Evolutionary conservation across 2,329 filamentous ascomycete genomes (phyloP).

Genomic region (Tolypocladium guangdongense): DNA sequence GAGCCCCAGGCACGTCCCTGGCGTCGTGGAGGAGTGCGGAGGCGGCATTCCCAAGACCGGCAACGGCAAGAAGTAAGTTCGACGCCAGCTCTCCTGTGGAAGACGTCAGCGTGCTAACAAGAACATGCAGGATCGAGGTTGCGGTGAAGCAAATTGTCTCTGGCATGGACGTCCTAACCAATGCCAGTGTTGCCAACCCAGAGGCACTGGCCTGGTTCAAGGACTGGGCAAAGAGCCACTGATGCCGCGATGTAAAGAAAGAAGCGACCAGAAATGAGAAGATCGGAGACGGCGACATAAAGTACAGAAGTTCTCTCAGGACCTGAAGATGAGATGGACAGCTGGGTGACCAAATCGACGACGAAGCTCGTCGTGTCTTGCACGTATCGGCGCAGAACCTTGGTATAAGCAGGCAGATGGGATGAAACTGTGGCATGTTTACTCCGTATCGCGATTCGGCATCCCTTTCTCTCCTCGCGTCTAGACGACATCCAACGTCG

Average conservation of each 20-base stretch:
- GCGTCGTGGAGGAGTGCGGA: constrained; percentile 65
- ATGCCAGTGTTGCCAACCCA: constrained; percentile 86
- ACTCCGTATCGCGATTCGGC: background rate
- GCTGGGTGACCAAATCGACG: background rate
- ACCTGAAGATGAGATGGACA: background rate
- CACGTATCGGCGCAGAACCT: background rate
- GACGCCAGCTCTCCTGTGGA: background rate
- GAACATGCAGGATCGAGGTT: constrained; percentile 61
- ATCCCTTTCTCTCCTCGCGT: background rate
- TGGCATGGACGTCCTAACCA: constrained; percentile 75
- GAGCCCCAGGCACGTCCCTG: constrained; percentile 82
- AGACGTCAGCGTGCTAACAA: constrained; percentile 6
- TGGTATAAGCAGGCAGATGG: background rate
- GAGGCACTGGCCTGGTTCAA: constrained; percentile 83
- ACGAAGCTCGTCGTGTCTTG: background rate
- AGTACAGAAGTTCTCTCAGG: background rate
- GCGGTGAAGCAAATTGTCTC: constrained; percentile 94
- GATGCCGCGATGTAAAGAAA: background rate
- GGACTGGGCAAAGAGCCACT: constrained; percentile 55
- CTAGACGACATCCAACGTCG: background rate
- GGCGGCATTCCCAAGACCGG: constrained; percentile 81
- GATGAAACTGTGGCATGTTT: background rate
- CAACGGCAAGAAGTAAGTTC: constrained; percentile 84
- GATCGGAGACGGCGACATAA: background rate
- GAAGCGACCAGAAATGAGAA: background rate